Conservation (phyloP, 139 green algal genomes). For the Trebouxia sp. region DNA sequence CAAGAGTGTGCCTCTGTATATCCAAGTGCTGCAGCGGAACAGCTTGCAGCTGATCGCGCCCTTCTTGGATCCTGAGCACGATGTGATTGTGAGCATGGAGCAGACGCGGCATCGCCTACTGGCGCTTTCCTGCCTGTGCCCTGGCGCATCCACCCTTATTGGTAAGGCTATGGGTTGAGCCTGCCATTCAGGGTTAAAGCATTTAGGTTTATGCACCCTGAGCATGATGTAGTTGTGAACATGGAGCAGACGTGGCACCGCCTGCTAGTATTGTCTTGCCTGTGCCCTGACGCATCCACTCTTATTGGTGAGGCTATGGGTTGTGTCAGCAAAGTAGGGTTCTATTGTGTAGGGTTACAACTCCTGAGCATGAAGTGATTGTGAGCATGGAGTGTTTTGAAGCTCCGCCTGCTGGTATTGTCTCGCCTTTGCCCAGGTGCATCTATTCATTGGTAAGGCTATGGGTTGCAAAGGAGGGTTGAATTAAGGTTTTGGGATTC, state of each 20-base stretch:
- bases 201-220: constrained; percentile 82
- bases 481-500: no score
- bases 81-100: constrained; percentile 72
- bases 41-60: constrained; percentile 60
- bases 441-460: constrained; percentile 45
- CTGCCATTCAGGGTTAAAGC: neutral
- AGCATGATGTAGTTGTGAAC: constrained; percentile 61
- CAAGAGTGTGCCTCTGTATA: constrained; percentile 77
- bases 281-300: neutral
- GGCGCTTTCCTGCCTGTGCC: constrained; percentile 69
- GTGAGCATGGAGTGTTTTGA: constrained; percentile 11
- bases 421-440: neutral
- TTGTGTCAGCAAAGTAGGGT: neutral
- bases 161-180: no score
- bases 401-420: neutral
- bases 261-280: neutral
- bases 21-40: constrained; percentile 68
- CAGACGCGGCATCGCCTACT: constrained; percentile 73
- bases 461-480: neutral
- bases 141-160: constrained; percentile 77
- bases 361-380: constrained; percentile 54
- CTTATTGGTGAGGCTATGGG: constrained; percentile 64
- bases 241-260: neutral
- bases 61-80: constrained; percentile 73
- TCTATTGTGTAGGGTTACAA: neutral